Conservation (phyloP, 1,284 basidiomycete genomes). For the Sphaerobolus stellatus region DNA sequence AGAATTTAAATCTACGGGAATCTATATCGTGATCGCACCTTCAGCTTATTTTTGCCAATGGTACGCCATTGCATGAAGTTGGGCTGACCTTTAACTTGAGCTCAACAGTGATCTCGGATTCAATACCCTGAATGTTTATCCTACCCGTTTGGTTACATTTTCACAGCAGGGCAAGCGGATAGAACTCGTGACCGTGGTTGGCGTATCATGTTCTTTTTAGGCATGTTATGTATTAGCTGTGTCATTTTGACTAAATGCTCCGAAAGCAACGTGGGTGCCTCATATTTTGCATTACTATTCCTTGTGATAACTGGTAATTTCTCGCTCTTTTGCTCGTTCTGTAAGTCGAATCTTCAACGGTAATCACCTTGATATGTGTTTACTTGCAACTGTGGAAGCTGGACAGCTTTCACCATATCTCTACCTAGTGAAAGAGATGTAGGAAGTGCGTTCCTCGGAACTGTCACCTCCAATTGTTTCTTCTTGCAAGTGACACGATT, state of each 20-base stretch:
- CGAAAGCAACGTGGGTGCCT: conserved; percentile 49
- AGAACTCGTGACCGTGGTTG: conserved; percentile 51
- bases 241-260: conserved; percentile 51
- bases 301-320: conserved; percentile 54
- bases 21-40: conserved; percentile 52
- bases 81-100: conserved; percentile 25
- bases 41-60: conserved; percentile 57
- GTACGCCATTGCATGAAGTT: conserved; percentile 27
- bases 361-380: conserved; percentile 1
- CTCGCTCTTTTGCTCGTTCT: conserved; percentile 56
- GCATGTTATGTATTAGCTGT: conserved; percentile 47
- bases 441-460: conserved; percentile 57
- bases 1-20: background rate
- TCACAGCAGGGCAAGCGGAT: conserved; percentile 53
- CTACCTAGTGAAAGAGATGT: conserved; percentile 59
- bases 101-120: conserved; percentile 54
- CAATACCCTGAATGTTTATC: conserved; percentile 55
- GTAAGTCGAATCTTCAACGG: conserved; percentile 30
- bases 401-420: conserved; percentile 56
- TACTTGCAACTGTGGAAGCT: conserved; percentile 40
- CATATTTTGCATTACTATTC: conserved; percentile 58
- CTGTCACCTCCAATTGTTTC: conserved; percentile 54
- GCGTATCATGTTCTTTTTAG: conserved; percentile 50
- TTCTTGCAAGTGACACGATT: conserved; percentile 44
- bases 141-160: conserved; percentile 52